phyloP scores from a whole-genome alignment of 1,284 basidiomycete genomes.

The Ceratobasidium sp. region DNA sequence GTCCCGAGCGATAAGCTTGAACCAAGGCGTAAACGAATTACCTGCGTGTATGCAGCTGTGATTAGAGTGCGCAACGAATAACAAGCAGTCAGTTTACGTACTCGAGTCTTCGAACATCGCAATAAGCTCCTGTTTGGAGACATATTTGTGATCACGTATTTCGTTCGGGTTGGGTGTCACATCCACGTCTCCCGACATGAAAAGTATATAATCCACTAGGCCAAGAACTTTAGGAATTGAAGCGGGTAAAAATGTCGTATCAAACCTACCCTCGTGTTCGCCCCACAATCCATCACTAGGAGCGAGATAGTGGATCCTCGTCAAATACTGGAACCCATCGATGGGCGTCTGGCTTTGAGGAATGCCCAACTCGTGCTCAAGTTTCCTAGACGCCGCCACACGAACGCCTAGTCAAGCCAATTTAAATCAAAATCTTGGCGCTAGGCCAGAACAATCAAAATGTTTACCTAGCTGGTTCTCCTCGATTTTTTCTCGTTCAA shows the following conservation, averaged over 20 bases:
- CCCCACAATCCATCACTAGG: constrained; percentile 95
- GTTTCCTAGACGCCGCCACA: constrained; percentile 89
- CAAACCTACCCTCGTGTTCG: constrained; percentile 89
- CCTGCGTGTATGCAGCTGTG: constrained; percentile 53
- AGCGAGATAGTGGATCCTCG: constrained; percentile 96
- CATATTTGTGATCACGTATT: constrained; percentile 90
- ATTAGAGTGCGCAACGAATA: constrained; percentile 1
- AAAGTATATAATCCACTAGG: constrained; percentile 99
- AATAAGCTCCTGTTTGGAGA: constrained; percentile 87
- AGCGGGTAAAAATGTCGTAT: neutral
- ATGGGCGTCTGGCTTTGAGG: constrained; percentile 76
- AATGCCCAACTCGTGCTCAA: constrained; percentile 97
- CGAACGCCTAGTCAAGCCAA: constrained; percentile 61
- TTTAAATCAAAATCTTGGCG: neutral
- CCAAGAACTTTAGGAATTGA: neutral
- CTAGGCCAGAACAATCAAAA: neutral
- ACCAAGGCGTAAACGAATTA: constrained; percentile 97
- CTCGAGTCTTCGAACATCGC: constrained; percentile 86
- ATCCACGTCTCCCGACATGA: constrained; percentile 89
- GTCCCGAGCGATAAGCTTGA: constrained; percentile 96
- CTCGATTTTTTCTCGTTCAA: constrained; percentile 81
- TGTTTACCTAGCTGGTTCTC: constrained; percentile 71
- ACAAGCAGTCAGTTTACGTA: constrained; percentile 49
- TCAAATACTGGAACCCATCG: constrained; percentile 93
- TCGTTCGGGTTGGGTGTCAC: constrained; percentile 89